phyloP scores from a whole-genome alignment of 129 eudicot genomes.

The Rutidosis leptorrhynchoides region DNA sequence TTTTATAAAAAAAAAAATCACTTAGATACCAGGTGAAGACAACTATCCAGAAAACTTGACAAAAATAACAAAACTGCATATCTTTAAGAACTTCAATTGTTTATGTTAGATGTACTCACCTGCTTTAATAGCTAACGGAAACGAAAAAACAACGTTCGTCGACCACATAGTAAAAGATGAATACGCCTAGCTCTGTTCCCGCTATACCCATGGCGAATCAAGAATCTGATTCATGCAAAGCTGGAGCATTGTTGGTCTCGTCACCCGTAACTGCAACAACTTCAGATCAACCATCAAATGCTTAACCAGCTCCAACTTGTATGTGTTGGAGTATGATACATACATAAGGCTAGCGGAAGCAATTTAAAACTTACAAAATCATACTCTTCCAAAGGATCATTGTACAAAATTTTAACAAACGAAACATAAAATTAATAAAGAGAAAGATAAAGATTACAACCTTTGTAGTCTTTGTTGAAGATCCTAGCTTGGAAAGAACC shows the following conservation, averaged over 20 bases:
- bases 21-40: not conserved
- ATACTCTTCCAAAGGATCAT: too few relatives aligned
- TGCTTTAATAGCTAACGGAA: too few relatives aligned
- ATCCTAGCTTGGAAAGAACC: too few relatives aligned
- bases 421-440: too few relatives aligned
- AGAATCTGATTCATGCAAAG: constrained; percentile 86
- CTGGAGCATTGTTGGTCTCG: constrained; percentile 97
- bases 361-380: too few relatives aligned
- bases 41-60: constrained; percentile 1
- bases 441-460: too few relatives aligned
- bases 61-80: not conserved
- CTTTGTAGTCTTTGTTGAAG: too few relatives aligned
- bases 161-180: not conserved
- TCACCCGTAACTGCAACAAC: constrained; percentile 97
- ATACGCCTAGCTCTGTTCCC: constrained; percentile 79
- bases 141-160: not conserved
- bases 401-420: too few relatives aligned
- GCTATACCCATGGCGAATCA: constrained; percentile 98
- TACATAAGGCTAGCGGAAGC: too few relatives aligned
- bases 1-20: not conserved
- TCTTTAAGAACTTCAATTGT: not conserved
- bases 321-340: too few relatives aligned
- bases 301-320: constrained; percentile 63
- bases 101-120: too few relatives aligned
- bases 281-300: constrained; percentile 51